Base-by-base conservation (phyloP, 2,329 filamentous ascomycete species). In the Blastomyces gilchristii region DNA sequence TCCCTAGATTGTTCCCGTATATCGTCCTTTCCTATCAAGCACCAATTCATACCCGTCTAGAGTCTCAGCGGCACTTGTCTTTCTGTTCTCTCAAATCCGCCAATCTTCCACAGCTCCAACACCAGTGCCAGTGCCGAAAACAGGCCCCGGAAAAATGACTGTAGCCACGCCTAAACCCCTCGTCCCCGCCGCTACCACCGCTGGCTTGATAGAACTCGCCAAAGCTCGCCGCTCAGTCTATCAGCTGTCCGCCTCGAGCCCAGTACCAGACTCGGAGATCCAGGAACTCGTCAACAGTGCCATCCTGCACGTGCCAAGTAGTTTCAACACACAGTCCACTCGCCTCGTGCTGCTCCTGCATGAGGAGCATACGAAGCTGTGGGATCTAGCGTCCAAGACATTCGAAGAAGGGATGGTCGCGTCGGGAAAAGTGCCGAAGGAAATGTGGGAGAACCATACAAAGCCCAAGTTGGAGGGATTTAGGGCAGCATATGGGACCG, bases 241-340 rank as follows among this genome's bases (percentile, higher is more conserved):
- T 66, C 59, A 71, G 25, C 71, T 77, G 31, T 71, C 71, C 62
- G 72, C 71, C 61, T 68, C 71, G 37, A 71, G 69, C 60, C 70
- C 74, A 43, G 71, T 76, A 47, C 63, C 72, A 3, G 75, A 77
- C 66, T 68, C 71, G 45, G 69, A 73, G 66, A 69, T 77, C 63
- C 71, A 75, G 59, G 70, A 72, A 58, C 69, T 77, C 39, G 73
- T 77, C 45, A 70, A 75, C 61, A 66, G 71, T 14, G 81, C 85
- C 62, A 80, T 94, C 68, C 79, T 85, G 64, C 81, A 91, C 74
- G 82, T 87, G 1, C 92, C 92, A 52, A 88, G 85, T 61, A 86
- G 87, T 67, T 97, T 96, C 87, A 96, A 97, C 85, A 89, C 86
- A 52, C 92, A 96, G 80, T 86, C 86, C 68, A 88, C 89, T 68